These are phyloP conservation scores for Tulasnella sp. DNA, from an alignment of 768 basidiomycete species.

Conservation along the genomic window DNA sequence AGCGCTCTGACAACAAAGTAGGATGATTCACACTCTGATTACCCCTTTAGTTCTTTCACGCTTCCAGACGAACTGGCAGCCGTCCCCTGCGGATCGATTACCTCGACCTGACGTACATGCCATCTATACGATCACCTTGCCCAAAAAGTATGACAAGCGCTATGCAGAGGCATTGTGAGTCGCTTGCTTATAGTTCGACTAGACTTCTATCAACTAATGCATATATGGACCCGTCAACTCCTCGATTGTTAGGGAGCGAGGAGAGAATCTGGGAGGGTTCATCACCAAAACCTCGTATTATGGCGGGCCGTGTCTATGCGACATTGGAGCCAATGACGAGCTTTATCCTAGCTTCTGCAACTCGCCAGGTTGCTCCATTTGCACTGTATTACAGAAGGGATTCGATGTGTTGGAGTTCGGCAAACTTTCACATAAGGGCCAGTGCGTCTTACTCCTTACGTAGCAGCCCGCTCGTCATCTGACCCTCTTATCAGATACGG, in stretches of 20 bases:
- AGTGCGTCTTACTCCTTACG: background rate
- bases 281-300: background rate
- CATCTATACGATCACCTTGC: background rate
- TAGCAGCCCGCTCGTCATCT: background rate
- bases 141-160: slow-evolving; percentile 7
- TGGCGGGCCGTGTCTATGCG: slow-evolving; percentile 2
- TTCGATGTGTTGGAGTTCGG: slow-evolving; percentile 8
- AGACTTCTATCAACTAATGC: no score
- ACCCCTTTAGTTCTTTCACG: no score
- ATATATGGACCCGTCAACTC: no score
- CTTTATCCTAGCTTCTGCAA: background rate
- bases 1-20: no score
- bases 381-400: slow-evolving; percentile 1
- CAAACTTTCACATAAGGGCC: background rate
- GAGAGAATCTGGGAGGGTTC: background rate
- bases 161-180: slow-evolving; percentile 1
- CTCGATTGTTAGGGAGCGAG: background rate
- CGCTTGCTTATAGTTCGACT: background rate
- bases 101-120: background rate
- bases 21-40: no score
- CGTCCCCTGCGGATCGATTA: no score
- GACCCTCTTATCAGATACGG: background rate
- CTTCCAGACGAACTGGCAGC: no score
- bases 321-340: background rate
- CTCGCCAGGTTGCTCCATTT: slow-evolving; percentile 3